These are phyloP conservation scores for Russula earlei DNA, from an alignment of 768 basidiomycete species.

Conservation along the genomic window DNA sequence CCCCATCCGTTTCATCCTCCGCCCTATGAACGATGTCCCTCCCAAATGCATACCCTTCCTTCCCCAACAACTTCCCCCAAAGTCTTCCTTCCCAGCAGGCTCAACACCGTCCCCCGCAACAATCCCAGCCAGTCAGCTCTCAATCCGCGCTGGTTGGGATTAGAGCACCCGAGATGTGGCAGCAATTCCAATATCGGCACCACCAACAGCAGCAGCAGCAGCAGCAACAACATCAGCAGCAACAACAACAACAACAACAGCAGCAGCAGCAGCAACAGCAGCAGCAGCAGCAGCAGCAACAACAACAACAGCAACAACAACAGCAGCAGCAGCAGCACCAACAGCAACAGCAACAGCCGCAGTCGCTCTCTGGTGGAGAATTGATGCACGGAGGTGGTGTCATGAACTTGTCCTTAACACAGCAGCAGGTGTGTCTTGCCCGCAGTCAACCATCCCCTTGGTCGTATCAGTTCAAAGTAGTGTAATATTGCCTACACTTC, in stretches of 20 bases:
- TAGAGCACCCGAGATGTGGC: conserved; percentile 16
- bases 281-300: conserved; percentile 5
- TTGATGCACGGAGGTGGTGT: conserved; percentile 2
- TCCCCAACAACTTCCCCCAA: conserved; percentile 15
- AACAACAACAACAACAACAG: conserved; percentile 8
- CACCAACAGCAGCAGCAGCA: conserved; percentile 12
- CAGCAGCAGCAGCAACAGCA: conserved; percentile 10
- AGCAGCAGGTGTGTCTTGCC: conserved; percentile 10
- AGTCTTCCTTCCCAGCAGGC: conserved; percentile 13
- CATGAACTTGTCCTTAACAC: not conserved
- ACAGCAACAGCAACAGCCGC: conserved; percentile 10
- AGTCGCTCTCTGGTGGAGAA: conserved; percentile 10
- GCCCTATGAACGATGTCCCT: conserved; percentile 20
- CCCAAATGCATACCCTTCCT: conserved; percentile 15
- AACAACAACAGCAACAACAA: conserved; percentile 14
- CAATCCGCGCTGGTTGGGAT: conserved; percentile 16
- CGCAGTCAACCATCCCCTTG: not conserved
- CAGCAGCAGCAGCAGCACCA: conserved; percentile 7
- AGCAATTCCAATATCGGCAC: conserved; percentile 3
- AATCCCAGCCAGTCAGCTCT: conserved; percentile 10
- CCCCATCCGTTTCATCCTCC: conserved; percentile 11
- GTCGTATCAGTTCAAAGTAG: not conserved
- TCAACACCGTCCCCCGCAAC: conserved; percentile 12
- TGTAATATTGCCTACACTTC: not conserved
- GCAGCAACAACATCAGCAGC: conserved; percentile 8